Percentiles rank a stretch among this genome's conserved stretches.
Evolutionary conservation across 768 basidiomycete species (phyloP).

Genomic region (Filobasidium floriforme): DNA sequence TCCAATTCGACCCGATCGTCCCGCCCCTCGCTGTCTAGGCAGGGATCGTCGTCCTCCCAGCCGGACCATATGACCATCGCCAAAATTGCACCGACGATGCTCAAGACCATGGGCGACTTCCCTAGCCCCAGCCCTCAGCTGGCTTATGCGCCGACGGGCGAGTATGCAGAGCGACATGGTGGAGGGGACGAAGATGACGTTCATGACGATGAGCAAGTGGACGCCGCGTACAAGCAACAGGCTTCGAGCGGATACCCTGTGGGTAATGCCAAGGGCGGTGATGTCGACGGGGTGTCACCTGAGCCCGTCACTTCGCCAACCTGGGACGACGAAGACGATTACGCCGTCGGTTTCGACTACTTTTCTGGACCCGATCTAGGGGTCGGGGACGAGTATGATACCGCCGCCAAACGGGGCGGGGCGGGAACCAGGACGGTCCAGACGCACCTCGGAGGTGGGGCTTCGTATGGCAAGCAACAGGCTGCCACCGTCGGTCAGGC

Average conservation of each 20-base stretch:
- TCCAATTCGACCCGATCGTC: slow-evolving; percentile 32
- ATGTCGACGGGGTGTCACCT: slow-evolving; percentile 27
- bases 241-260: slow-evolving; percentile 26
- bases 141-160: slow-evolving; percentile 43
- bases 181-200: slow-evolving; percentile 12
- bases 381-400: slow-evolving; percentile 44
- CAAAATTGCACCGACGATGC: slow-evolving; percentile 67
- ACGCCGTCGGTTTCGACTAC: slow-evolving; percentile 54
- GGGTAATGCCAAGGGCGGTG: slow-evolving; percentile 46
- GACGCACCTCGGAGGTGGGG: slow-evolving; percentile 40
- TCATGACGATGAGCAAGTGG: slow-evolving; percentile 15
- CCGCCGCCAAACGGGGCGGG: slow-evolving; percentile 30
- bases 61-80: slow-evolving; percentile 62
- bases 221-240: slow-evolving; percentile 19
- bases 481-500: slow-evolving; percentile 7
- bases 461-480: slow-evolving; percentile 15
- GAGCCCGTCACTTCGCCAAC: slow-evolving; percentile 35
- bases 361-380: slow-evolving; percentile 57
- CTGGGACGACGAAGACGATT: slow-evolving; percentile 48
- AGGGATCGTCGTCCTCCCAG: slow-evolving; percentile 30
- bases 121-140: slow-evolving; percentile 43
- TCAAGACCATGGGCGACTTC: slow-evolving; percentile 60
- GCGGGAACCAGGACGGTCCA: slow-evolving; percentile 31
- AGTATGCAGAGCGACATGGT: slow-evolving; percentile 28
- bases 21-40: slow-evolving; percentile 36